Base-by-base conservation (phyloP, 23 red algal species). In the Chondrus crispus region DNA sequence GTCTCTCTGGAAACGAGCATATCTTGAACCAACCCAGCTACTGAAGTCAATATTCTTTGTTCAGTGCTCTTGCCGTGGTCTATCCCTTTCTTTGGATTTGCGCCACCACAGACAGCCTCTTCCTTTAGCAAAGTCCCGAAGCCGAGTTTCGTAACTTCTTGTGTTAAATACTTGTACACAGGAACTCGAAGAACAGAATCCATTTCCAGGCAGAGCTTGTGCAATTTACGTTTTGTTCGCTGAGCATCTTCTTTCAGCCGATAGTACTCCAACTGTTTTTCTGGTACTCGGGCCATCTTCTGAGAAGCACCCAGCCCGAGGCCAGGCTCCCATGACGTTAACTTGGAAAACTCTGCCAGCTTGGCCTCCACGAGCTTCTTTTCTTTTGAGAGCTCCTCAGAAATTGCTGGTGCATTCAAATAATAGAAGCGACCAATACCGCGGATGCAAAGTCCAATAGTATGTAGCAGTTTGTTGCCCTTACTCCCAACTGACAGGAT, bases 221-320 rank as follows among this genome's bases (percentile, higher is more conserved):
- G 94, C 45, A 96, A 49, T 80, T 49, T 74, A 22, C 94, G 63
- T 18, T 75, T 74, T 36, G 84, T 96, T 30, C 63, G 66, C 24
- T 90, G 78, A n/a, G 88, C 87, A 14, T 42, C 43, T 12, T 75
- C 79, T 26, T 86, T 91, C 57, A 96, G 43, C 28, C 94, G 87
- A 46, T 54, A 62, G 57, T 96, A 96, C 44, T 96, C 94, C 41
- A 95, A 33, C 38, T 91, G 55, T 42, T 84, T 92, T 38, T 92
- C 55, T 16, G 19, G 53, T 29, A 47, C 52, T 24, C 77, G 71
- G n/a, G 51, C 46, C 81, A 86, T 94, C 78, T 73, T 58, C 29
- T 74, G 42, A 19, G 81, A 50, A 60, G 81, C 66, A 30, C 71
- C 68, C 13, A 85, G 62, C n/a, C 62, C 85, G 53, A 44, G 63